Evolutionary conservation across 2,329 filamentous ascomycete species (phyloP), one percentile per base, ranked within the genome.

Genomic region (Penicillium italicum): DNA sequence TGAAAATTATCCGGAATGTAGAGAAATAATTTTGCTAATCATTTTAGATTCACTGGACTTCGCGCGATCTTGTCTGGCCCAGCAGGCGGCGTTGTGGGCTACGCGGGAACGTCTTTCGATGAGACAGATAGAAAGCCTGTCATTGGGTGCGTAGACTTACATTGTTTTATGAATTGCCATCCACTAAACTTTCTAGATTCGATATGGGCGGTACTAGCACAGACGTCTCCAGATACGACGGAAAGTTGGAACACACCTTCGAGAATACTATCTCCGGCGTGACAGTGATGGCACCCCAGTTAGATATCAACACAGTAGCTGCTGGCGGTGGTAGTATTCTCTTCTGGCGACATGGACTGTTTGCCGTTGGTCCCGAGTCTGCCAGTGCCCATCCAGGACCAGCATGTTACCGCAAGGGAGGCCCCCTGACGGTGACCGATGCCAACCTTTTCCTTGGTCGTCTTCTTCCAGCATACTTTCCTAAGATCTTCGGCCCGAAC

Each of bases 131-230:
- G 85, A 65, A 89, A 84, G 1, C 90, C 90, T 0, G 88, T 96
- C 6, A 94, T 96, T 28, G 41, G 26, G 41, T 43, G 26, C 28
- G 41, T 20, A 1, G 5, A 12, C 12, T 41, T 18, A 28, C 5
- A 24, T 2, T 28, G 7, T 5, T 18, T 28, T 30, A 43, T 30
- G 11, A 18, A 20, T 5, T 8, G n/a, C 2, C 16, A 16, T 43
- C n/a, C 18, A 20, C 26, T 43, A 14, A 14, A 43, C 26, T 20
- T 14, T 14, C 6, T 5, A 43, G 41, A 18, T 97, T 97, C 67
- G 92, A 97, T 65, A 97, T 97, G 92, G 91, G 91, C 34, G 92
- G 92, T 14, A 97, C 92, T 0, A 92, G 87, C 55, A 97, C 92
- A 0, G 92, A 97, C 71, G 72, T 96, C 9, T 95, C 90, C 33